phyloP scores from a whole-genome alignment of 2,329 filamentous ascomycete species.

The Exophiala phaeomuriformis region DNA sequence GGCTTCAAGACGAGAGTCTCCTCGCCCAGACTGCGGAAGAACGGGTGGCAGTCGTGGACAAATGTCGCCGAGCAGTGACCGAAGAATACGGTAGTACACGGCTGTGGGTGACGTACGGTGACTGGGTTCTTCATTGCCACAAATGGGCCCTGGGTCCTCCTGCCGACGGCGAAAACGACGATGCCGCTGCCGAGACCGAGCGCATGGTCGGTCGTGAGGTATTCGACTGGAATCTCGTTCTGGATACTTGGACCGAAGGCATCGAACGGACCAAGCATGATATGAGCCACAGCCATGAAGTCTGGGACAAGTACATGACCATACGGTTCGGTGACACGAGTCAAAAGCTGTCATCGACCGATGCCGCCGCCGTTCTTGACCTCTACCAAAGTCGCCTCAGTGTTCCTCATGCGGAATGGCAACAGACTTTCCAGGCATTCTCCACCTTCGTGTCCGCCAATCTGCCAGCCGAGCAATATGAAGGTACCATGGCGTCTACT shows the following conservation, averaged over 20 bases:
- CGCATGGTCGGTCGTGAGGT: constrained; percentile 51
- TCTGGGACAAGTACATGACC: constrained; percentile 56
- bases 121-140: constrained; percentile 53
- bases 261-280: constrained; percentile 53
- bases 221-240: constrained; percentile 50
- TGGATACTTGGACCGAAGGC: constrained; percentile 51
- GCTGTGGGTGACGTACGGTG: constrained; percentile 56
- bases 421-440: constrained; percentile 52
- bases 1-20: constrained; percentile 56
- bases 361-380: constrained; percentile 43
- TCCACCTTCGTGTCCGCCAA: constrained; percentile 54
- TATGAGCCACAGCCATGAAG: constrained; percentile 53
- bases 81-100: constrained; percentile 56
- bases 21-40: constrained; percentile 51
- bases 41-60: constrained; percentile 51
- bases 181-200: constrained; percentile 44
- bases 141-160: constrained; percentile 41
- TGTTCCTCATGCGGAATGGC: constrained; percentile 54
- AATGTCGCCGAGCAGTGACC: constrained; percentile 52
- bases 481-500: constrained; percentile 52
- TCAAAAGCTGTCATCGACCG: constrained; percentile 41
- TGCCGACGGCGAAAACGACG: constrained; percentile 33
- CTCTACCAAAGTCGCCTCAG: constrained; percentile 50
- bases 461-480: constrained; percentile 41
- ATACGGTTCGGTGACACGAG: constrained; percentile 49